Base-by-base conservation (phyloP, 306 rosid genomes). In the Citrullus colocynthis region DNA sequence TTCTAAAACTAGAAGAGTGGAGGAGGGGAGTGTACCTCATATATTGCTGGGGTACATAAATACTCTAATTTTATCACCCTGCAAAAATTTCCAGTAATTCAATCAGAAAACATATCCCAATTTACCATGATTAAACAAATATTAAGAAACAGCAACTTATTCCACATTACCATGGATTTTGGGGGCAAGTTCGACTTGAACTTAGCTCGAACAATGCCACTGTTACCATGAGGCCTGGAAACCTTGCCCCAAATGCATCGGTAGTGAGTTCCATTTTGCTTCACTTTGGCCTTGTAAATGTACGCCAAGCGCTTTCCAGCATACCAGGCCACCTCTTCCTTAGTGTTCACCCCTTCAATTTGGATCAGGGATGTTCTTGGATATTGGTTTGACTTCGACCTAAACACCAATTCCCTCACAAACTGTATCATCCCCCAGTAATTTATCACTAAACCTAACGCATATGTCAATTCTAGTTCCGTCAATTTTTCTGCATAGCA, bases 171-270 rank as follows among this genome's bases (percentile, higher is more conserved):
- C 96, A 90, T 92, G 81, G 96, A 90, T 65, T 69, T 92, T 8
- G 97, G 97, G 11, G 97, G 97, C 44, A 92, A 89, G 54, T 92
- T 90, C 17, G 97, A 86, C 74, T 83, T 92, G 86, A 92, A 92
- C 80, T 90, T 90, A 13, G 97, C 89, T 41, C 96, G 90, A 39
- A 92, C 96, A 44, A 92, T 66, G 10, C 97, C 96, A 9, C 92
- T 92, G 86, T 92, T 92, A 12, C 97, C 97, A 0, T 90, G 97
- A 24, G 97, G 91, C 90, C 96, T 86, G 13, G 84, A 45, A 36
- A 89, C 96, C 91, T 90, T 92, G 0, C 97, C 97, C 93, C 93
- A 92, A 41, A 90, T 84, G 87, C 96, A 89, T 48, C 97, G 96
- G 79, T 90, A 92, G 74, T 92, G 97, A 39, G 83, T 85, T 15